phyloP scores from a whole-genome alignment of 768 basidiomycete genomes.

The Agaricus sinodeliciosus region DNA sequence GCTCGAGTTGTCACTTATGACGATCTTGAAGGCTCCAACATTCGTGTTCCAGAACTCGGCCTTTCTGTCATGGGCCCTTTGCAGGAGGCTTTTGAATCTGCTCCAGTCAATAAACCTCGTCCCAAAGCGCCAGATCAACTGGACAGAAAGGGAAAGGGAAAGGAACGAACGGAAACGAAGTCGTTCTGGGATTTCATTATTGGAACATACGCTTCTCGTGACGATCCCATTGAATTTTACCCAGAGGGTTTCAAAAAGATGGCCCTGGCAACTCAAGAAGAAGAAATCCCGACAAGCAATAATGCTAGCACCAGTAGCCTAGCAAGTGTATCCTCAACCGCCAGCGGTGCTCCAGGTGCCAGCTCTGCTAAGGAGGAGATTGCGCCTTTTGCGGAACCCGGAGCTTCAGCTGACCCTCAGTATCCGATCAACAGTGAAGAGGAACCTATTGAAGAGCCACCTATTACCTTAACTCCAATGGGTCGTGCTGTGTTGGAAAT shows the following conservation, averaged over 20 bases:
- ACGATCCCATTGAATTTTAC: constrained; percentile 70
- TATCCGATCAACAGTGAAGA: constrained; percentile 15
- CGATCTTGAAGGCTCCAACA: constrained; percentile 66
- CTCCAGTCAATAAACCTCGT: constrained; percentile 24
- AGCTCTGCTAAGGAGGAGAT: neutral
- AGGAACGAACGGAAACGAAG: constrained; percentile 3
- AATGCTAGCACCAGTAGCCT: constrained; percentile 12
- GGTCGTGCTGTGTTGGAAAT: constrained; percentile 50
- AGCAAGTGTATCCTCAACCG: neutral
- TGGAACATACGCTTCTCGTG: constrained; percentile 55
- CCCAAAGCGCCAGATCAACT: neutral
- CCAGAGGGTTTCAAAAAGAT: constrained; percentile 73
- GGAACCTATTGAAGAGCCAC: constrained; percentile 31
- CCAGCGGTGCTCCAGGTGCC: neutral
- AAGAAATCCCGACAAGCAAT: neutral
- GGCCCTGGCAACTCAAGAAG: constrained; percentile 44
- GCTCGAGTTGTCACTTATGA: constrained; percentile 68
- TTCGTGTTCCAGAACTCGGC: constrained; percentile 68
- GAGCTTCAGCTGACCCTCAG: neutral
- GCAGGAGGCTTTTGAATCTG: constrained; percentile 42
- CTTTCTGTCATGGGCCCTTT: constrained; percentile 59
- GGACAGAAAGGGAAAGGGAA: constrained; percentile 13
- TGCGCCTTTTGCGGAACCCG: constrained; percentile 6
- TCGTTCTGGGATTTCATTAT: constrained; percentile 37
- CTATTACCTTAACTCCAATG: constrained; percentile 42